Conservation (phyloP, 768 basidiomycete species). For the Rhizopogon rudus region DNA sequence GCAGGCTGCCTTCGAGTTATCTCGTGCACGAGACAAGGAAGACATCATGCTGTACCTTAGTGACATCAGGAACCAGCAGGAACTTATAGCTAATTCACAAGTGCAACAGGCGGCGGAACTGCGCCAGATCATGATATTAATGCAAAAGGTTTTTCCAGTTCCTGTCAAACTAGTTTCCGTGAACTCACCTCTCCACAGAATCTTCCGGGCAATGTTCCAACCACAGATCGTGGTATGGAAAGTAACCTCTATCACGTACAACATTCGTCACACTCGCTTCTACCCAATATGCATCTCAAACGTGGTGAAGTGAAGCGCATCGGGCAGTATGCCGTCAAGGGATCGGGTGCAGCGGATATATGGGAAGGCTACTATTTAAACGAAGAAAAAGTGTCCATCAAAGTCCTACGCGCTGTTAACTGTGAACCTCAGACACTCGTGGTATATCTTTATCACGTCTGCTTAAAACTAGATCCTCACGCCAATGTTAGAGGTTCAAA, state of each 20-base stretch:
- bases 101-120: slow-evolving; percentile 31
- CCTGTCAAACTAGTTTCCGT: not conserved
- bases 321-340: slow-evolving; percentile 45
- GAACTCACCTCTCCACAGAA: slow-evolving; percentile 16
- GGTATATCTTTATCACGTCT: slow-evolving; percentile 20
- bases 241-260: slow-evolving; percentile 48
- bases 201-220: slow-evolving; percentile 11
- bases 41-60: slow-evolving; percentile 39
- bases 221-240: slow-evolving; percentile 38
- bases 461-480: not conserved
- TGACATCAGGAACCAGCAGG: slow-evolving; percentile 37
- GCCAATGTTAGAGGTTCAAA: slow-evolving; percentile 39
- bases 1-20: slow-evolving; percentile 39
- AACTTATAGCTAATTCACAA: slow-evolving; percentile 28
- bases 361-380: slow-evolving; percentile 51
- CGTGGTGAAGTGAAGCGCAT: slow-evolving; percentile 49
- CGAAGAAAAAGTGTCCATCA: slow-evolving; percentile 53
- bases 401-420: slow-evolving; percentile 48
- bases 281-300: slow-evolving; percentile 46
- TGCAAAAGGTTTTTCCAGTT: slow-evolving; percentile 38
- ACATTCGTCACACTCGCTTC: slow-evolving; percentile 37
- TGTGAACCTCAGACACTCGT: slow-evolving; percentile 39
- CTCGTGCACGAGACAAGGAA: slow-evolving; percentile 35
- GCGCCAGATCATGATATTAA: slow-evolving; percentile 39
- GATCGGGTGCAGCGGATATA: slow-evolving; percentile 50